phyloP scores from a whole-genome alignment of 1,284 basidiomycete genomes.

The Pseudozyma tsukubaensis region DNA sequence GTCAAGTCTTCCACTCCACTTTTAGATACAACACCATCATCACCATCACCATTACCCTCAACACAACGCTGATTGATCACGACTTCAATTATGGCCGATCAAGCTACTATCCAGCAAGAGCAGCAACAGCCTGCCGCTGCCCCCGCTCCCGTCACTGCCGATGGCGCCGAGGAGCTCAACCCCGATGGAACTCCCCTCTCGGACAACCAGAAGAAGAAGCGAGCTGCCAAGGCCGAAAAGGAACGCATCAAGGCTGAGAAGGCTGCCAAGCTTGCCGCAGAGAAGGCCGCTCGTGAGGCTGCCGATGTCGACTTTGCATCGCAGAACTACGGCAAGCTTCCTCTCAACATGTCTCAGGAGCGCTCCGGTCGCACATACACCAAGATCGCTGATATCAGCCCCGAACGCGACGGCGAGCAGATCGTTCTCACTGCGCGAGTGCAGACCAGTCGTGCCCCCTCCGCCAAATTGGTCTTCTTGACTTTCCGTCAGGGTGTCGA shows the following conservation, averaged over 20 bases:
- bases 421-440: slow-evolving; percentile 90
- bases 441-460: slow-evolving; percentile 83
- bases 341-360: slow-evolving; percentile 90
- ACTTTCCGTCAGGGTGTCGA: slow-evolving; percentile 88
- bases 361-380: slow-evolving; percentile 71
- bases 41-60: neutral
- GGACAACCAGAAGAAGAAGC: slow-evolving; percentile 93
- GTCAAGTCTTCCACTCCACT: slow-evolving; percentile 7
- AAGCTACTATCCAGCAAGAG: slow-evolving; percentile 40
- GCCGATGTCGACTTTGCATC: slow-evolving; percentile 85
- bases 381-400: slow-evolving; percentile 78
- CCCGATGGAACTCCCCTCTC: slow-evolving; percentile 73
- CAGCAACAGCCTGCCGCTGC: slow-evolving; percentile 19
- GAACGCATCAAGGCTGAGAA: slow-evolving; percentile 76
- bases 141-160: slow-evolving; percentile 11
- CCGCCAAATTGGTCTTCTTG: slow-evolving; percentile 91
- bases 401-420: slow-evolving; percentile 79
- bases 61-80: slow-evolving; percentile 3
- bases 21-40: slow-evolving; percentile 5
- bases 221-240: slow-evolving; percentile 91
- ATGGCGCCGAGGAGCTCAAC: slow-evolving; percentile 54
- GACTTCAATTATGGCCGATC: slow-evolving; percentile 31
- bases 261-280: slow-evolving; percentile 82
- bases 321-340: slow-evolving; percentile 88
- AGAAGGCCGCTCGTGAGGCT: slow-evolving; percentile 79